These are phyloP conservation scores for Penicillium brevicompactum DNA, from an alignment of 2,329 filamentous ascomycete genomes.

Conservation along the genomic window DNA sequence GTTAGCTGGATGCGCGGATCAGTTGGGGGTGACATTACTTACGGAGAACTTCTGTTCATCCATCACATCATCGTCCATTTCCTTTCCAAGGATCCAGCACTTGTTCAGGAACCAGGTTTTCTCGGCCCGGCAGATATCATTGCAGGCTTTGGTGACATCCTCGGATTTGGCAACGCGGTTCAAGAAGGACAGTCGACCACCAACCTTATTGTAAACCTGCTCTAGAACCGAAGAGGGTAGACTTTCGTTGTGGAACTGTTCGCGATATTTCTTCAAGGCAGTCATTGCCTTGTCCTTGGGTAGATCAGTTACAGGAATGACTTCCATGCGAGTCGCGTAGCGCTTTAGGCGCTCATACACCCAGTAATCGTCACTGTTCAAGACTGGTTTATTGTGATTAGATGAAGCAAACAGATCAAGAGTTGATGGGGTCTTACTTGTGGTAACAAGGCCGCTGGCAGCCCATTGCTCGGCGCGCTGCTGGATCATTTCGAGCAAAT, in stretches of 20 bases:
- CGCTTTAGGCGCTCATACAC: slow-evolving; percentile 93
- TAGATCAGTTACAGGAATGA: slow-evolving; percentile 82
- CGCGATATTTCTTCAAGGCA: slow-evolving; percentile 78
- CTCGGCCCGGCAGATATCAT: slow-evolving; percentile 70
- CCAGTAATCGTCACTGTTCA: slow-evolving; percentile 99
- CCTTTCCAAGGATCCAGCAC: slow-evolving; percentile 73
- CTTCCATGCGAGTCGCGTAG: slow-evolving; percentile 91
- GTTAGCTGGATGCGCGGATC: slow-evolving; percentile 3
- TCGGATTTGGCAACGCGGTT: slow-evolving; percentile 84
- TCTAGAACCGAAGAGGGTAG: slow-evolving; percentile 60
- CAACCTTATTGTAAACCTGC: slow-evolving; percentile 81
- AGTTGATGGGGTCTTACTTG: slow-evolving; percentile 40
- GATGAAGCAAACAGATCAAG: background rate
- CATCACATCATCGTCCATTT: slow-evolving; percentile 97
- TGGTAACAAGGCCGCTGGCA: slow-evolving; percentile 82
- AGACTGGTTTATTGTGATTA: slow-evolving; percentile 53
- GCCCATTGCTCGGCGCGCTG: slow-evolving; percentile 97
- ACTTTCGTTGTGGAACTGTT: slow-evolving; percentile 71
- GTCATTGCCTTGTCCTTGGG: slow-evolving; percentile 74
- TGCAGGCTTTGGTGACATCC: slow-evolving; percentile 78
- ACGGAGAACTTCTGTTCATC: slow-evolving; percentile 95
- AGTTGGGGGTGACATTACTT: slow-evolving; percentile 41
- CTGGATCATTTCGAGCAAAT: slow-evolving; percentile 90
- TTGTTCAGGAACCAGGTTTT: slow-evolving; percentile 80
- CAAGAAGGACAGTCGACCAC: slow-evolving; percentile 84